Base-by-base conservation (phyloP, 2,329 filamentous ascomycete species). In the Tolypocladium album region DNA sequence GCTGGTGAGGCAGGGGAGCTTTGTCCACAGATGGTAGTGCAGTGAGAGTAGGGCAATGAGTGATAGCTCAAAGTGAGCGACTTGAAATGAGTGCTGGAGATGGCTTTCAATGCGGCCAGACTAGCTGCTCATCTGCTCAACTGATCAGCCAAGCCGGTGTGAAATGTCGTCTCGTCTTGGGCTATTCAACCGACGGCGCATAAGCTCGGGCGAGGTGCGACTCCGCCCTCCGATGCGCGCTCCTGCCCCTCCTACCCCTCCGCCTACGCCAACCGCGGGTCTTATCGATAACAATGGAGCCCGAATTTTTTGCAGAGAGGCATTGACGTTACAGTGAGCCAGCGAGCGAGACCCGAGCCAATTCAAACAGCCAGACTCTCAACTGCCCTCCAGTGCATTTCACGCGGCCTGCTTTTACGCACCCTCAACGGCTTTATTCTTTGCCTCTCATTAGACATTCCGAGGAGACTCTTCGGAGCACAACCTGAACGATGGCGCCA, bases 401-500 rank as follows among this genome's bases (percentile, higher is more conserved):
- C 50, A 22, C 15, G 31, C 20, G 11, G n/a, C 4, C n/a, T 53
- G 13, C 47, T 12, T 20, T 6, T 17, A 12, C 47, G 15, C 47
- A 11, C 15, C 6, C 24, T 52, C 7, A 20, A n/a, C 15, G 15
- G 5, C 45, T 24, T 8, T 50, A 1, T 17, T 50, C 12, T 50
- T 5, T 22, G 17, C 7, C 11, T 17, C n/a, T 7, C 45, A 17
- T 22, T 22, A 13, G 6, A 20, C 13, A 20, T 27, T n/a, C 7
- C 12, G 31, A 36, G 9, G 4, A 22, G 50, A 36, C 50, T n/a
- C 20, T 20, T 38, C 31, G 12, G 50, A 38, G 31, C 50, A 55
- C 50, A 55, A 55, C 8, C 13, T 17, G 17, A 58, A 67, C 45
- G 60, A 78, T 78, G 76, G 76, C 76, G 62, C 76, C 76, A 38